These are phyloP conservation scores for Ceratocystiopsis minuta DNA, from an alignment of 2,329 filamentous ascomycete species.

Conservation along the genomic window DNA sequence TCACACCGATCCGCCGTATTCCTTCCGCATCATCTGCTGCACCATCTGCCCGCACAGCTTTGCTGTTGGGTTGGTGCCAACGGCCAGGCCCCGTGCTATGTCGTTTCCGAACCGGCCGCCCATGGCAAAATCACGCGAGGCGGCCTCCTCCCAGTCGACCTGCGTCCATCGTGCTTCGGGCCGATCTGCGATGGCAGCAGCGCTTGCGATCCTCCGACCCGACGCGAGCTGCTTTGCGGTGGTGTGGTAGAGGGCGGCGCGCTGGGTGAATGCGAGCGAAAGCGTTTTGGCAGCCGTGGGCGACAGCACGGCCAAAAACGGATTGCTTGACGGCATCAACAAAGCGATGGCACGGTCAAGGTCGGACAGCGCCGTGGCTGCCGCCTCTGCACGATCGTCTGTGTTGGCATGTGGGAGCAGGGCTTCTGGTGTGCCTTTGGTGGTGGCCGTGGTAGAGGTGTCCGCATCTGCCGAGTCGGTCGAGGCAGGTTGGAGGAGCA, in stretches of 20 bases:
- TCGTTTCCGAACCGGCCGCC: conserved; percentile 49
- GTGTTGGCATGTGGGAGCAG: too few relatives aligned
- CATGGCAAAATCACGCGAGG: conserved; percentile 43
- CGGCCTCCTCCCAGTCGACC: conserved; percentile 42
- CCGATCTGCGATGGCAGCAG: background rate
- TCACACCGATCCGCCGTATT: too few relatives aligned
- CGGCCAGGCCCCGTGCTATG: conserved; percentile 44
- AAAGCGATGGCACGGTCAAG: conserved; percentile 40
- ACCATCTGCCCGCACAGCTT: conserved; percentile 55
- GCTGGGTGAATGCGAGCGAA: conserved; percentile 53
- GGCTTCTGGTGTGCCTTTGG: too few relatives aligned
- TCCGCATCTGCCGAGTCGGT: too few relatives aligned
- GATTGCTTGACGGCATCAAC: conserved; percentile 27
- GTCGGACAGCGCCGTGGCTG: conserved; percentile 28
- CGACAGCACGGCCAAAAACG: conserved; percentile 33
- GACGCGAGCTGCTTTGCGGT: conserved; percentile 27
- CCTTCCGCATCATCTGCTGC: conserved; percentile 37
- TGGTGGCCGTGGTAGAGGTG: too few relatives aligned
- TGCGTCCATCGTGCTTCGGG: conserved; percentile 30
- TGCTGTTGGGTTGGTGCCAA: conserved; percentile 48
- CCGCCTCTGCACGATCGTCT: conserved; percentile 3
- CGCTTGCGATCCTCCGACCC: background rate
- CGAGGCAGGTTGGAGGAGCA: conserved; percentile 23
- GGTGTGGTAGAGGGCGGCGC: conserved; percentile 44
- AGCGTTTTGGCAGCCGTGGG: conserved; percentile 47